phyloP scores from a whole-genome alignment of 495 filamentous ascomycete genomes.

The Penicillium bovifimosum region DNA sequence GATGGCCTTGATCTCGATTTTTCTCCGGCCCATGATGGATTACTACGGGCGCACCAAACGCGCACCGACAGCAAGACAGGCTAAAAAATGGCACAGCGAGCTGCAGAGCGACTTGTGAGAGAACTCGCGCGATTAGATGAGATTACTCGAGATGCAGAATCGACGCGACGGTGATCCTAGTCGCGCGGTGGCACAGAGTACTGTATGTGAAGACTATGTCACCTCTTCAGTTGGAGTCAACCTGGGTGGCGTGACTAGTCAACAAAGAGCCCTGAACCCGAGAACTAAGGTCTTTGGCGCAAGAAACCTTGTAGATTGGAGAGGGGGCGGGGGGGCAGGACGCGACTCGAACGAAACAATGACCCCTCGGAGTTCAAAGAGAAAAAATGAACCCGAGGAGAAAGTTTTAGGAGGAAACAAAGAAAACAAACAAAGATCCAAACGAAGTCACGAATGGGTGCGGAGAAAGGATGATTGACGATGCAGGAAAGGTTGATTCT shows the following conservation, averaged over 20 bases:
- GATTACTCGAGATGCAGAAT: background rate
- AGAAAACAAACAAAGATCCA: conserved; percentile 8
- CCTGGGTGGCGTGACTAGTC: background rate
- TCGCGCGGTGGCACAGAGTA: background rate
- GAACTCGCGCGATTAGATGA: background rate
- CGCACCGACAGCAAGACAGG: conserved; percentile 2
- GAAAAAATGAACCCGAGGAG: conserved; percentile 4
- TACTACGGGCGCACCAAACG: conserved; percentile 10
- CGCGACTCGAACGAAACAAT: conserved; percentile 1
- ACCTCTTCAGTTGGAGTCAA: background rate
- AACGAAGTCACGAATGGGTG: conserved; percentile 10
- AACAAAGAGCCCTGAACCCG: background rate
- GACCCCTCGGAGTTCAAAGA: conserved; percentile 1
- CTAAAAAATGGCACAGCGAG: background rate
- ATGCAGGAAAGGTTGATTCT: conserved; percentile 33
- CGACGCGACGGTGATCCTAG: conserved; percentile 7
- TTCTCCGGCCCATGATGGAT: conserved; percentile 57
- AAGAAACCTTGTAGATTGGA: background rate
- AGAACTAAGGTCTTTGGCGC: background rate
- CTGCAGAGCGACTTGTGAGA: background rate
- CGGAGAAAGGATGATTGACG: conserved; percentile 20
- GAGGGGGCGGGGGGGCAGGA: conserved; percentile 3
- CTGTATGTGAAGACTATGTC: background rate
- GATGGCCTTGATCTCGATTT: conserved; percentile 99
- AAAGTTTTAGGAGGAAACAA: background rate